Evolutionary conservation across 257 asterid species (phyloP).

Genomic region (Jacaranda copaia): DNA sequence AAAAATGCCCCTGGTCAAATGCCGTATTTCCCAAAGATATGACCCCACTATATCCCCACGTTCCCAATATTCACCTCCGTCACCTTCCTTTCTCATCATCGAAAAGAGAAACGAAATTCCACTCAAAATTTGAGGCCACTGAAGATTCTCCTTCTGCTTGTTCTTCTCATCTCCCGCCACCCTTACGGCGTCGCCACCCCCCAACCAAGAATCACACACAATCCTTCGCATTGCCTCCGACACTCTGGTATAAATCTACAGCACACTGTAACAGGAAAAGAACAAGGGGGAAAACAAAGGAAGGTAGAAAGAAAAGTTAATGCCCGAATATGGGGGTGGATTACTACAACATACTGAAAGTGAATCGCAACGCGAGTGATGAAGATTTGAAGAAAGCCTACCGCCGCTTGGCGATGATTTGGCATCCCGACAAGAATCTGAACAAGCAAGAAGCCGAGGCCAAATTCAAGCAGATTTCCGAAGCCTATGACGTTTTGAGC

Average conservation of each 20-base stretch:
- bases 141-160: neutral
- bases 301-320: neutral
- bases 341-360: constrained; percentile 95
- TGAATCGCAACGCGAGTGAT: constrained; percentile 89
- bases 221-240: neutral
- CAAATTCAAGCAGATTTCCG: constrained; percentile 94
- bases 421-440: constrained; percentile 97
- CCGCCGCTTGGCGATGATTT: constrained; percentile 91
- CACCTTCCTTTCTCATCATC: constrained; percentile 30
- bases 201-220: neutral
- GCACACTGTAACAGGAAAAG: constrained; percentile 12
- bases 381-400: constrained; percentile 90
- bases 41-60: constrained; percentile 45
- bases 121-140: constrained; percentile 26
- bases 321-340: constrained; percentile 79
- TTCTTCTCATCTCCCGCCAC: neutral
- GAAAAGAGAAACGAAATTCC: constrained; percentile 18
- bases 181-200: neutral
- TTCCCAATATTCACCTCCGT: constrained; percentile 33
- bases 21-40: neutral
- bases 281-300: neutral
- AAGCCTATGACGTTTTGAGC: constrained; percentile 94
- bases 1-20: constrained; percentile 14
- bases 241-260: neutral
- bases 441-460: constrained; percentile 88